A percentile compares a stretch with the other conserved stretches of the same genome.
phyloP scores from a whole-genome alignment of 257 asterid genomes.

The Prunella vulgaris region DNA sequence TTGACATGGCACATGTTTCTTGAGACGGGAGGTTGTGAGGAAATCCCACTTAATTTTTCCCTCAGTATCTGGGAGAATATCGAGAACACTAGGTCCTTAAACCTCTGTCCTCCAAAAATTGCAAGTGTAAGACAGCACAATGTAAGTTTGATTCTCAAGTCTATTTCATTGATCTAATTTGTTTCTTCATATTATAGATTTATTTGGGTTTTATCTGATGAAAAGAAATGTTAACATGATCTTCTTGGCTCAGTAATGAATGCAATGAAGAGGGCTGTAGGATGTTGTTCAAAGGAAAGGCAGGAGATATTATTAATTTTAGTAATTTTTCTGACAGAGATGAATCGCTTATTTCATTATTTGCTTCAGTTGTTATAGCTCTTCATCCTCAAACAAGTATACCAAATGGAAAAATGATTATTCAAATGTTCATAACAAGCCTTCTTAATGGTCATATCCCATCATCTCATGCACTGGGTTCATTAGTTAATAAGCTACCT shows the following conservation, averaged over 20 bases:
- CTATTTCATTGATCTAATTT: not conserved
- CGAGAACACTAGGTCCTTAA: slow-evolving; percentile 34
- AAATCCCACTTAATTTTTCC: slow-evolving; percentile 55
- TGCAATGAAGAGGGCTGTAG: slow-evolving; percentile 78
- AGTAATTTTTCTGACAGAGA: slow-evolving; percentile 36
- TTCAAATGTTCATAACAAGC: slow-evolving; percentile 48
- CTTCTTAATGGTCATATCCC: slow-evolving; percentile 69
- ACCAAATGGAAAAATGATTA: slow-evolving; percentile 49
- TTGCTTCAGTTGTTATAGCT: slow-evolving; percentile 75
- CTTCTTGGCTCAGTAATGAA: slow-evolving; percentile 58
- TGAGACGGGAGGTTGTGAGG: slow-evolving; percentile 59
- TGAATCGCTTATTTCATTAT: slow-evolving; percentile 63
- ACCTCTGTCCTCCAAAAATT: slow-evolving; percentile 30
- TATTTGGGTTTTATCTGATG: slow-evolving; percentile 21
- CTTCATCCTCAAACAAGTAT: slow-evolving; percentile 66
- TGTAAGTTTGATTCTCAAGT: slow-evolving; percentile 2
- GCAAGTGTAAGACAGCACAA: slow-evolving; percentile 35
- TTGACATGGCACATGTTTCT: slow-evolving; percentile 49
- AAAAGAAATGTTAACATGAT: slow-evolving; percentile 38
- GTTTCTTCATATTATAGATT: slow-evolving; percentile 17
- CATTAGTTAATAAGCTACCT: slow-evolving; percentile 89
- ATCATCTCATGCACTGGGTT: slow-evolving; percentile 96
- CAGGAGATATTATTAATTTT: slow-evolving; percentile 57
- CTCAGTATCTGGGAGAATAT: slow-evolving; percentile 59
- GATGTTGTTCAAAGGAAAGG: slow-evolving; percentile 51